Conservation (phyloP, 306 rosid genomes). For the Luffa acutangula region DNA sequence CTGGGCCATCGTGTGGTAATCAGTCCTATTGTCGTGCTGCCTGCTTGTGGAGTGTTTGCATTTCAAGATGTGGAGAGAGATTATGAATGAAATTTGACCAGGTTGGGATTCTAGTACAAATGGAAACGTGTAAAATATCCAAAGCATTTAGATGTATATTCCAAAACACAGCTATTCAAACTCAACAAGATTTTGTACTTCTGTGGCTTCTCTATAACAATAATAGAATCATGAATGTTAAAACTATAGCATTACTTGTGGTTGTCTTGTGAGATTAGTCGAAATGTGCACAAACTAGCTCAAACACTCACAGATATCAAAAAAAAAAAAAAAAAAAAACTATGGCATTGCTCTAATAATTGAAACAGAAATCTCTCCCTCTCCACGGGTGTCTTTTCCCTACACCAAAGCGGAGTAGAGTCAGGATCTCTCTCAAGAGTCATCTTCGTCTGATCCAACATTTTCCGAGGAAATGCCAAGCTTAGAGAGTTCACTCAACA, state of each 20-base stretch:
- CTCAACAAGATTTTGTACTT: not conserved
- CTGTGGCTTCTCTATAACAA: not conserved
- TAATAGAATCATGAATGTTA: conserved; percentile 2
- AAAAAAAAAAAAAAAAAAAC: not conserved
- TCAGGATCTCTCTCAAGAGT: not conserved
- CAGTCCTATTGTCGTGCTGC: not conserved
- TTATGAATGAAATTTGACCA: not conserved
- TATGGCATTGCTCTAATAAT: not conserved
- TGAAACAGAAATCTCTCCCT: not conserved
- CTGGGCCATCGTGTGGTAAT: not conserved
- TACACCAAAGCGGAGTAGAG: not conserved
- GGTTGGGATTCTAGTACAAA: not conserved
- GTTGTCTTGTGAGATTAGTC: no score
- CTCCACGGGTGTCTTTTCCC: not conserved
- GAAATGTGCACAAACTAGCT: no score
- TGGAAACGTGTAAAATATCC: not conserved
- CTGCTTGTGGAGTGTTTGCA: not conserved
- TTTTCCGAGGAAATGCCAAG: conserved; percentile 40
- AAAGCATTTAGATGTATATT: not conserved
- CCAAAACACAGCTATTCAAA: not conserved
- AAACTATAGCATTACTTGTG: not conserved
- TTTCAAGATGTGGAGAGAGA: not conserved
- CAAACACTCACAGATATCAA: no score
- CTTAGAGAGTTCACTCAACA: conserved; percentile 61
- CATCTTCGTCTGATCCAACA: conserved; percentile 5